These are phyloP conservation scores for Pneumocystis carinii DNA, from an alignment of 1,139 yeast genomes.

Conservation along the genomic window DNA sequence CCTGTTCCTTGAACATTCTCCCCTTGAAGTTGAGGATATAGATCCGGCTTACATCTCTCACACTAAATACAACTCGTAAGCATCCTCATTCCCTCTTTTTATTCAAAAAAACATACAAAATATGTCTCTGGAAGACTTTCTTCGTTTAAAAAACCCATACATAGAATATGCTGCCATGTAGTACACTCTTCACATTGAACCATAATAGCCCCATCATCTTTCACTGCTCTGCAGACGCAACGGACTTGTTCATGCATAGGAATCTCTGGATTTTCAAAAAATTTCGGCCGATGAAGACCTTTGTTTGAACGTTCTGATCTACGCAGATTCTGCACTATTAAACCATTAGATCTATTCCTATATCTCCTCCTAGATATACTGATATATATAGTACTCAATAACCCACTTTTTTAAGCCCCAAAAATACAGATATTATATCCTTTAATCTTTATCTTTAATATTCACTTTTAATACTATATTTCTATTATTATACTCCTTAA, in stretches of 20 bases:
- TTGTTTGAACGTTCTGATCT: not conserved
- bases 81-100: not conserved
- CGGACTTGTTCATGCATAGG: slow-evolving; percentile 17
- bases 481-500: no score
- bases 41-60: slow-evolving; percentile 34
- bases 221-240: slow-evolving; percentile 52
- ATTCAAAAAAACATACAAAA: slow-evolving; percentile 8
- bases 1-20: slow-evolving; percentile 9
- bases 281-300: not conserved
- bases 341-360: no score
- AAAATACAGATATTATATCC: no score
- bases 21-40: slow-evolving; percentile 21
- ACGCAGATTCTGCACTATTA: not conserved
- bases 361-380: no score
- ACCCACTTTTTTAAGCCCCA: no score
- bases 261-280: not conserved
- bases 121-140: slow-evolving; percentile 34
- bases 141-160: slow-evolving; percentile 38
- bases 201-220: slow-evolving; percentile 43
- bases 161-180: slow-evolving; percentile 74
- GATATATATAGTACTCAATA: no score
- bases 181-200: slow-evolving; percentile 64
- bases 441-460: no score
- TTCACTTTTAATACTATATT: no score
- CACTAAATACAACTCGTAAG: slow-evolving; percentile 21